Evolutionary conservation across 108 stramenopile species (phyloP).

Genomic region (Cyclotella choctawhatcheeana): DNA sequence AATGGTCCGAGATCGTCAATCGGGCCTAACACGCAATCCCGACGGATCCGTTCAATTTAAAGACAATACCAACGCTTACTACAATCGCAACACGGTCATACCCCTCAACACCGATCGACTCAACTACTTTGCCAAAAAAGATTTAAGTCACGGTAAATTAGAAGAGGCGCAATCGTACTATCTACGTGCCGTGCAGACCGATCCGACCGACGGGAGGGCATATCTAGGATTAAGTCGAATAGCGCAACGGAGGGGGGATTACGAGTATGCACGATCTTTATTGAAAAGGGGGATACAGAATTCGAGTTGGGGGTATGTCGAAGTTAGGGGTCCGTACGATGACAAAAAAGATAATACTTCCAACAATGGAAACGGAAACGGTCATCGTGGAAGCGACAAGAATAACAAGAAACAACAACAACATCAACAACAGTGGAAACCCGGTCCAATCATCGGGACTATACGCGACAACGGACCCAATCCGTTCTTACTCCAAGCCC

Average conservation of each 20-base stretch:
- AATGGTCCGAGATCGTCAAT: constrained; percentile 79
- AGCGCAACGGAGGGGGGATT: constrained; percentile 78
- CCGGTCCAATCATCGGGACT: constrained; percentile 19
- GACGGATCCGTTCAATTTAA: constrained; percentile 76
- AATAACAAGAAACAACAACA: constrained; percentile 3
- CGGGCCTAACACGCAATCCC: constrained; percentile 63
- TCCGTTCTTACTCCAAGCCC: constrained; percentile 83
- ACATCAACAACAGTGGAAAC: constrained; percentile 8
- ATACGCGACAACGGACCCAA: constrained; percentile 73
- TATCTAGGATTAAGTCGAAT: constrained; percentile 86
- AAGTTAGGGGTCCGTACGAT: constrained; percentile 22
- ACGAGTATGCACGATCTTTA: constrained; percentile 62
- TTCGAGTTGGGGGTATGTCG: constrained; percentile 33
- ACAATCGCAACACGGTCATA: constrained; percentile 70
- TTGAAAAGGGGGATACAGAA: constrained; percentile 68
- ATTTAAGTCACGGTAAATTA: constrained; percentile 60
- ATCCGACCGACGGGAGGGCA: constrained; percentile 82
- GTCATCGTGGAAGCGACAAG: neutral
- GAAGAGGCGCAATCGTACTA: constrained; percentile 76
- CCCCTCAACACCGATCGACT: constrained; percentile 77
- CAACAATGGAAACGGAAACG: no score
- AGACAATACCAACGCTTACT: constrained; percentile 52
- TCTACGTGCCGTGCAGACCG: constrained; percentile 58
- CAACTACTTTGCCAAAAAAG: constrained; percentile 75
- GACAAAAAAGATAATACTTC: constrained; percentile 10